Evolutionary conservation across 1,284 basidiomycete species (phyloP).

Genomic region (Entoloma clypeatum): DNA sequence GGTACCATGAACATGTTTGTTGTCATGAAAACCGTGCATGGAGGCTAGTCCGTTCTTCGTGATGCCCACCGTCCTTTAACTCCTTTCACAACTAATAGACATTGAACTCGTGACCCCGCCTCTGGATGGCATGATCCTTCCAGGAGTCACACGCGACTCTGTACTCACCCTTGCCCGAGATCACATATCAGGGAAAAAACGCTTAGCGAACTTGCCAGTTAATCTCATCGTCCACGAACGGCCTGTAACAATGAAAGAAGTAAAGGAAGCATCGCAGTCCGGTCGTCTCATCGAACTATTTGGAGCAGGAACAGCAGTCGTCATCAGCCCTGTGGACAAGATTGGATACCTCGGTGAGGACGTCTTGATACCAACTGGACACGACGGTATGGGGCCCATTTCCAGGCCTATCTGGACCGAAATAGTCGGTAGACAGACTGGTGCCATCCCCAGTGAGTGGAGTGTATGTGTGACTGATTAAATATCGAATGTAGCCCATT

Average conservation of each 20-base stretch:
- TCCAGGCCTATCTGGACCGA: constrained; percentile 81
- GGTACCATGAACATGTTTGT: constrained; percentile 98
- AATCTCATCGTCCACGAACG: constrained; percentile 81
- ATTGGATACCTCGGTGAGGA: constrained; percentile 90
- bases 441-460: constrained; percentile 83
- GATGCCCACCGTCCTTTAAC: constrained; percentile 4
- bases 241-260: constrained; percentile 85
- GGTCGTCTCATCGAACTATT: constrained; percentile 89
- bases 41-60: constrained; percentile 41
- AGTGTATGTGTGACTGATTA: constrained; percentile 48
- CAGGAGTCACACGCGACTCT: constrained; percentile 94
- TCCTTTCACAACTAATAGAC: constrained; percentile 32
- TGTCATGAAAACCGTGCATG: constrained; percentile 75
- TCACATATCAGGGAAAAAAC: constrained; percentile 60
- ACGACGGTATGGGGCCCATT: constrained; percentile 84
- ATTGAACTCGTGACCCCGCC: constrained; percentile 89
- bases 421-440: constrained; percentile 89
- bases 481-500: too few relatives aligned
- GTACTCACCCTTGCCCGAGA: constrained; percentile 80
- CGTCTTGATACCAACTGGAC: constrained; percentile 80
- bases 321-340: constrained; percentile 78
- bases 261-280: constrained; percentile 67
- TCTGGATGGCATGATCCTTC: constrained; percentile 92
- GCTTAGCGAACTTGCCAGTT: constrained; percentile 59
- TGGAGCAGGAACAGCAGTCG: constrained; percentile 89